Percentiles rank a stretch among this genome's conserved stretches.
These are phyloP conservation scores for Coemansia sp. DNA, from an alignment of 371 early-diverging fungal species.

Conservation along the genomic window DNA sequence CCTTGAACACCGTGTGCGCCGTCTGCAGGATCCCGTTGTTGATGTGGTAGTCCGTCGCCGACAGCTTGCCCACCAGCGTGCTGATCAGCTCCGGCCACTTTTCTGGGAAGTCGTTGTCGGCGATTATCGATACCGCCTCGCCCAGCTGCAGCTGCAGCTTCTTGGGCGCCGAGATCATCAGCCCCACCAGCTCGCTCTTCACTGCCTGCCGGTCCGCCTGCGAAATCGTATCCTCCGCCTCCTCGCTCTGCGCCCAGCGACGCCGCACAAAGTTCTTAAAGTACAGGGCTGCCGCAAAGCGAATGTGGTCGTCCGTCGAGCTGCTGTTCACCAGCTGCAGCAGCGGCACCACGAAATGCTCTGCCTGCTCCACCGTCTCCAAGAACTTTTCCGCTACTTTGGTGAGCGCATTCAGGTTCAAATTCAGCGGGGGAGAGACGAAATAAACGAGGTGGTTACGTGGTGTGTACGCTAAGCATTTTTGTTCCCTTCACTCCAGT, in stretches of 20 bases:
- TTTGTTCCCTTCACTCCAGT: not conserved
- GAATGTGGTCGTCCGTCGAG: constrained; percentile 57
- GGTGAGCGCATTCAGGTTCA: no score
- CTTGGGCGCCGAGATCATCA: constrained; percentile 81
- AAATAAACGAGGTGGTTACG: not conserved
- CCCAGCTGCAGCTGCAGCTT: constrained; percentile 86
- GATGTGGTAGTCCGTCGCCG: constrained; percentile 70
- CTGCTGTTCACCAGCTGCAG: constrained; percentile 69
- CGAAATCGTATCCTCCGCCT: constrained; percentile 58
- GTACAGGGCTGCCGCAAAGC: constrained; percentile 82
- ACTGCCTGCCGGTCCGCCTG: constrained; percentile 74
- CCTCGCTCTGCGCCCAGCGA: constrained; percentile 71
- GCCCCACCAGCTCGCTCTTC: constrained; percentile 76
- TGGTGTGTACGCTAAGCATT: no score
- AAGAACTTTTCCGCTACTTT: constrained; percentile 66
- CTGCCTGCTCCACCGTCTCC: constrained; percentile 62
- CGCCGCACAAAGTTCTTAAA: constrained; percentile 95
- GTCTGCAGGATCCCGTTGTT: constrained; percentile 93
- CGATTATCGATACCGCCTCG: constrained; percentile 90
- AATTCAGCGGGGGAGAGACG: no score
- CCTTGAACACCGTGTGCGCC: constrained; percentile 90
- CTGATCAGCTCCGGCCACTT: constrained; percentile 83
- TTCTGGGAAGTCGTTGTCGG: constrained; percentile 87
- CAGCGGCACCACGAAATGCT: constrained; percentile 73
- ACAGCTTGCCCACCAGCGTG: constrained; percentile 77